Conservation (phyloP, 2,329 filamentous ascomycete species). For the Alternaria burnsii region DNA sequence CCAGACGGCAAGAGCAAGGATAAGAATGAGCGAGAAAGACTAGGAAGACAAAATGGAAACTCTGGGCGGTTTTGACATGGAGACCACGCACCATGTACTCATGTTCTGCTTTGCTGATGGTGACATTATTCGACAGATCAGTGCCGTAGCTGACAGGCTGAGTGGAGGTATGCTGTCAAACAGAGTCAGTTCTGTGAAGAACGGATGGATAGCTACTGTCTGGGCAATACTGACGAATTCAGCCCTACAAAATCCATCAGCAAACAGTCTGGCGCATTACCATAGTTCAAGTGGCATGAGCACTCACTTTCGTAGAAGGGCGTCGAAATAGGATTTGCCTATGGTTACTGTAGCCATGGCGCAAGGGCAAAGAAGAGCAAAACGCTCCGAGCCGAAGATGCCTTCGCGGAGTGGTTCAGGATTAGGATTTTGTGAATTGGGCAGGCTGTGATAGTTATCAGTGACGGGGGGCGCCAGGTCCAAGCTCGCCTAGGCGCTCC, state of each 20-base stretch:
- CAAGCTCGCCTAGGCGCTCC: constrained; percentile 31
- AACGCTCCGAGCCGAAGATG: constrained; percentile 12
- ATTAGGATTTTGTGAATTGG: constrained; percentile 7
- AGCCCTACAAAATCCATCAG: constrained; percentile 51
- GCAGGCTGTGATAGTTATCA: constrained; percentile 27
- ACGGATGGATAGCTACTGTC: not conserved
- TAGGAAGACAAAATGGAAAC: not conserved
- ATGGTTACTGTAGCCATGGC: constrained; percentile 63
- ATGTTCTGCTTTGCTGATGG: constrained; percentile 69
- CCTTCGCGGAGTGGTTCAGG: constrained; percentile 15
- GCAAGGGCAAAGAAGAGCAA: constrained; percentile 21
- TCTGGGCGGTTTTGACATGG: not conserved
- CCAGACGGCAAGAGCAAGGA: not conserved
- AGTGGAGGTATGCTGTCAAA: constrained; percentile 51
- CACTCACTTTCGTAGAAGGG: constrained; percentile 67
- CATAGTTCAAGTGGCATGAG: constrained; percentile 1
- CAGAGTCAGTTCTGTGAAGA: constrained; percentile 8
- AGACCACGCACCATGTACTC: constrained; percentile 63
- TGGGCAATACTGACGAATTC: constrained; percentile 57
- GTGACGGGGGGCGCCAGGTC: constrained; percentile 24
- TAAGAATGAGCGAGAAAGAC: not conserved
- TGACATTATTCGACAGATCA: constrained; percentile 55
- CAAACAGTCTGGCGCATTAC: constrained; percentile 17
- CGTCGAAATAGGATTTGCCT: constrained; percentile 68
- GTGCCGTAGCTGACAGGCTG: constrained; percentile 50